phyloP scores from a whole-genome alignment of 1,139 yeast genomes.

The Blastobotrys persicus region DNA sequence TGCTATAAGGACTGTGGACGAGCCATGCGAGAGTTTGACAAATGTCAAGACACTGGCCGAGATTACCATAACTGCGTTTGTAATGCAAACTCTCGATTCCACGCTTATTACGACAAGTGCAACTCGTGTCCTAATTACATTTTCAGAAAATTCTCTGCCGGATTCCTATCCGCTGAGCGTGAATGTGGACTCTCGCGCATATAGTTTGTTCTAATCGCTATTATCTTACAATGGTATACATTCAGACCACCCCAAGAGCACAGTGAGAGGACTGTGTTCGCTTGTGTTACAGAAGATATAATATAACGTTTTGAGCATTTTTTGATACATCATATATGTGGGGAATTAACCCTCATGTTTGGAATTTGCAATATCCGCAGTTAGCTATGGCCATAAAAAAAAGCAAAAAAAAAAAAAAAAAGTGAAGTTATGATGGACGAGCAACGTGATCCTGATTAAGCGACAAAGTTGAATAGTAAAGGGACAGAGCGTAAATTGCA shows the following conservation, averaged over 20 bases:
- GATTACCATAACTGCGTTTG: slow-evolving; percentile 5
- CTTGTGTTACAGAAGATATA: too few relatives aligned
- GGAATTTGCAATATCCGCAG: too few relatives aligned
- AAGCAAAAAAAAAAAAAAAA: too few relatives aligned
- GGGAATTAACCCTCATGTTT: too few relatives aligned
- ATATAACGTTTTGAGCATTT: too few relatives aligned
- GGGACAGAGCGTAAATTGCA: background rate
- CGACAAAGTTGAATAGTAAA: background rate
- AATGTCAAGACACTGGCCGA: background rate
- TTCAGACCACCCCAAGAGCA: too few relatives aligned
- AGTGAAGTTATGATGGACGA: background rate
- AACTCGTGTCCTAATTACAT: background rate
- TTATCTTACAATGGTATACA: too few relatives aligned
- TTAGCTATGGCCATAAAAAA: background rate
- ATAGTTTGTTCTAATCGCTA: background rate
- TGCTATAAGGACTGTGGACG: slow-evolving; percentile 1
- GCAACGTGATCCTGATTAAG: background rate
- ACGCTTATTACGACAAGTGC: background rate
- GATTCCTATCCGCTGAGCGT: background rate
- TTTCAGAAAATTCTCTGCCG: background rate
- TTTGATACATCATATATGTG: too few relatives aligned
- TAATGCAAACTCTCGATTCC: slow-evolving; percentile 1
- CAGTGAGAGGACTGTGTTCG: too few relatives aligned
- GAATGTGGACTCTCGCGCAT: background rate
- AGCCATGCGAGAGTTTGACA: background rate